Conservation (phyloP, 73 alveolate species). For the Paraurostyla sp. region DNA sequence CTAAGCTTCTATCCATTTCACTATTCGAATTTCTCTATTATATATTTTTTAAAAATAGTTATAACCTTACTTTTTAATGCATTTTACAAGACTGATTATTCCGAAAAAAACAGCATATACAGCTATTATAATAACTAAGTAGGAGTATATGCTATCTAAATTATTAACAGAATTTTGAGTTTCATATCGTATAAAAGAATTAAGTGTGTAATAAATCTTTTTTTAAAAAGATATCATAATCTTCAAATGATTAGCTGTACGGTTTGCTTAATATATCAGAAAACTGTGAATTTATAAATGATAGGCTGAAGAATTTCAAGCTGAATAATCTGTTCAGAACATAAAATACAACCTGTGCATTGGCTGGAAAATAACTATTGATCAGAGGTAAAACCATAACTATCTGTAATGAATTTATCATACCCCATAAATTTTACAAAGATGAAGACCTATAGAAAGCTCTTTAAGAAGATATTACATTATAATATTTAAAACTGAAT, state of each 20-base stretch:
- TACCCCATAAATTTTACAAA: constrained; percentile 28
- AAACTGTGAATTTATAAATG: not conserved
- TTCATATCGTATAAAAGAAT: not conserved
- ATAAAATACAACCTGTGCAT: not conserved
- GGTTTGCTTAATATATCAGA: not conserved
- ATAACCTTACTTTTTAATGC: not conserved
- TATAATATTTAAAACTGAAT: not conserved
- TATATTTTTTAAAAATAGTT: not conserved
- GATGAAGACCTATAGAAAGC: not conserved
- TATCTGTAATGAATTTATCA: constrained; percentile 26
- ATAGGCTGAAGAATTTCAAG: not conserved
- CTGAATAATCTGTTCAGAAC: not conserved
- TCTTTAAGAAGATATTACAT: not conserved
- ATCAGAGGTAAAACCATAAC: not conserved
- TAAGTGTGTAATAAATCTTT: not conserved
- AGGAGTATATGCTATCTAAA: not conserved
- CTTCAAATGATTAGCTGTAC: not conserved
- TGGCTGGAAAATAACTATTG: constrained; percentile 4
- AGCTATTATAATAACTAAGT: not conserved
- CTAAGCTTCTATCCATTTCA: not conserved
- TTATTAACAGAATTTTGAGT: not conserved
- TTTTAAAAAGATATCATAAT: constrained; percentile 43
- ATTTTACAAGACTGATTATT: not conserved
- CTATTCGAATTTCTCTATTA: not conserved
- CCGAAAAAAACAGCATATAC: not conserved